A percentile compares a stretch with the other conserved stretches of the same genome.
Conservation (phyloP, 208 protist genomes). For the Acanthamoeba castellanii region DNA sequence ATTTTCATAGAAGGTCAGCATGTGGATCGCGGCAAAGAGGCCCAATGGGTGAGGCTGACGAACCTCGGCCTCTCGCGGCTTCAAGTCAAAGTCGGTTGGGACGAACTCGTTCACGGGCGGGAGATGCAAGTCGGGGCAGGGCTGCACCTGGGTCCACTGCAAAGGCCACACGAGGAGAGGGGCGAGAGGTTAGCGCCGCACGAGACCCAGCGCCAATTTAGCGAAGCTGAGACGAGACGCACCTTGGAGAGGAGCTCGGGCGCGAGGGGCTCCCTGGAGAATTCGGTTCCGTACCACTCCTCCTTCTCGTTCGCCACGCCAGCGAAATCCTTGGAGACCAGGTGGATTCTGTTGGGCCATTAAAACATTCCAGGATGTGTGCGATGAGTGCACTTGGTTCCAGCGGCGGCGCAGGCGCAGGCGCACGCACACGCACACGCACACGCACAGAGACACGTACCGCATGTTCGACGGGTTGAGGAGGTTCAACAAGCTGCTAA, state of each 20-base stretch:
- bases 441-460: neutral
- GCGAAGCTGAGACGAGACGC: no score
- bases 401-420: no score
- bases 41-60: slow-evolving; percentile 14
- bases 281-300: slow-evolving; percentile 78
- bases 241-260: slow-evolving; percentile 41
- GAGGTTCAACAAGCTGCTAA: slow-evolving; percentile 62
- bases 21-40: no score
- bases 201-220: no score
- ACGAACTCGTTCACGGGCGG: slow-evolving; percentile 79
- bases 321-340: neutral
- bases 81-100: slow-evolving; percentile 73
- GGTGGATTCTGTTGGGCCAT: neutral
- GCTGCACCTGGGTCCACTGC: neutral
- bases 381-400: neutral
- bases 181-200: no score
- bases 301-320: slow-evolving; percentile 43
- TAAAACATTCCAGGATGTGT: neutral
- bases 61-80: neutral
- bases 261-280: neutral
- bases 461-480: slow-evolving; percentile 76
- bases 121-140: slow-evolving; percentile 32
- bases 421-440: no score
- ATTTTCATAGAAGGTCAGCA: no score
- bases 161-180: neutral